Conservation (phyloP, 78 protist genomes). For the Creolimax fragrantissima region DNA sequence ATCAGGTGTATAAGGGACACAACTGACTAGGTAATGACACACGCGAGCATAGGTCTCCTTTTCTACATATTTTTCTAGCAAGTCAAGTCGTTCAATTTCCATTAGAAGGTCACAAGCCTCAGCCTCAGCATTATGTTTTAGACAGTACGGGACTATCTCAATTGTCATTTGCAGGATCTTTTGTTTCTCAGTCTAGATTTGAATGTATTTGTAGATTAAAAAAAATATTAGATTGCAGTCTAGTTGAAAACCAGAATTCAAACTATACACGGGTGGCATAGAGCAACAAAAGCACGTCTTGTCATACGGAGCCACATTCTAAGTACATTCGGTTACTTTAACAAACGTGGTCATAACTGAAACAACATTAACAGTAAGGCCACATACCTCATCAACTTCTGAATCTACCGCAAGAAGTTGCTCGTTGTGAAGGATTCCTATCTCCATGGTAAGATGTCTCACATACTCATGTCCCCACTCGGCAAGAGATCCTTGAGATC, state of each 20-base stretch:
- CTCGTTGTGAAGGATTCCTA: slow-evolving; percentile 59
- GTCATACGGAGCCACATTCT: too few relatives aligned
- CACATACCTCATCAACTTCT: not conserved
- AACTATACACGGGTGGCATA: too few relatives aligned
- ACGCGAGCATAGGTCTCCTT: slow-evolving; percentile 64
- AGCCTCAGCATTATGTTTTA: slow-evolving; percentile 84
- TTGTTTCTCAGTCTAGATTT: not conserved
- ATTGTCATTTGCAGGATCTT: not conserved
- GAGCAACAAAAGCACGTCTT: too few relatives aligned
- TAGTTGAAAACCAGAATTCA: too few relatives aligned
- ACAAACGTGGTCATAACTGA: too few relatives aligned
- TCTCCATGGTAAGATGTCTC: slow-evolving; percentile 56
- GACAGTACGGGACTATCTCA: slow-evolving; percentile 75
- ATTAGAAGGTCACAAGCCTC: slow-evolving; percentile 91
- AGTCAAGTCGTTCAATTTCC: slow-evolving; percentile 47
- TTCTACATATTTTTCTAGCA: slow-evolving; percentile 39
- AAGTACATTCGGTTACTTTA: too few relatives aligned
- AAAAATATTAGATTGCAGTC: too few relatives aligned
- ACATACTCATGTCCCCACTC: slow-evolving; percentile 96
- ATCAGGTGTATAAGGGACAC: slow-evolving; percentile 68
- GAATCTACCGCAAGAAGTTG: slow-evolving; percentile 20
- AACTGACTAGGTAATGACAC: slow-evolving; percentile 62
- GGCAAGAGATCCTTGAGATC: slow-evolving; percentile 56
- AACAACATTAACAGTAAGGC: too few relatives aligned
- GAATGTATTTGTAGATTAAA: not conserved